Conservation (phyloP, 2,329 filamentous ascomycete species). For the Basipetospora chlamydospora region DNA sequence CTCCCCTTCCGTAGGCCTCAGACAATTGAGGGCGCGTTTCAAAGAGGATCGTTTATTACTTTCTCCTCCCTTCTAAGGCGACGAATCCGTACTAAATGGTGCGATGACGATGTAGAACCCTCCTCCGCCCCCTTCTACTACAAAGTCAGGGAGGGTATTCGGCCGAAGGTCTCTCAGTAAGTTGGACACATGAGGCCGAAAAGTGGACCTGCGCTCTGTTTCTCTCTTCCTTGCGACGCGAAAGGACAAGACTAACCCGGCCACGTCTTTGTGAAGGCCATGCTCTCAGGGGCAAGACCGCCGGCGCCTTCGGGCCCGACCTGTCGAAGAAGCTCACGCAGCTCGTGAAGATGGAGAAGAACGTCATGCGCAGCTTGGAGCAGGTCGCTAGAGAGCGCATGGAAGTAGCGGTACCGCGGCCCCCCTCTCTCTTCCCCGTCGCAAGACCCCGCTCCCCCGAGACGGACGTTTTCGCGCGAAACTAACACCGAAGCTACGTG, state of each 20-base stretch:
- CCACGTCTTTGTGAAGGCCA: slow-evolving; percentile 28
- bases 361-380: slow-evolving; percentile 97
- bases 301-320: slow-evolving; percentile 68
- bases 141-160: slow-evolving; percentile 82
- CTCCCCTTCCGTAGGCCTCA: background rate
- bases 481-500: too few relatives aligned
- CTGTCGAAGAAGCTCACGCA: slow-evolving; percentile 95
- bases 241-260: too few relatives aligned
- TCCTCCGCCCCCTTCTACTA: slow-evolving; percentile 78
- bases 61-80: too few relatives aligned
- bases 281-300: slow-evolving; percentile 57
- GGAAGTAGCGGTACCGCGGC: slow-evolving; percentile 88
- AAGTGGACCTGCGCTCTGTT: too few relatives aligned
- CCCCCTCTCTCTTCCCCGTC: background rate
- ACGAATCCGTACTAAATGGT: too few relatives aligned
- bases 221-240: background rate
- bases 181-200: slow-evolving; percentile 19
- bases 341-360: slow-evolving; percentile 99
- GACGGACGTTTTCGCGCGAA: slow-evolving; percentile 4
- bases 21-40: slow-evolving; percentile 5
- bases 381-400: slow-evolving; percentile 89
- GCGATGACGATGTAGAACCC: slow-evolving; percentile 85
- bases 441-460: background rate
- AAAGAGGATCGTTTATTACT: background rate
- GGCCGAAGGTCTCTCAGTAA: slow-evolving; percentile 73